A percentile compares a stretch with the other conserved stretches of the same genome.
phyloP scores from a whole-genome alignment of 208 protist genomes.

The Trypanosoma lewisi region DNA sequence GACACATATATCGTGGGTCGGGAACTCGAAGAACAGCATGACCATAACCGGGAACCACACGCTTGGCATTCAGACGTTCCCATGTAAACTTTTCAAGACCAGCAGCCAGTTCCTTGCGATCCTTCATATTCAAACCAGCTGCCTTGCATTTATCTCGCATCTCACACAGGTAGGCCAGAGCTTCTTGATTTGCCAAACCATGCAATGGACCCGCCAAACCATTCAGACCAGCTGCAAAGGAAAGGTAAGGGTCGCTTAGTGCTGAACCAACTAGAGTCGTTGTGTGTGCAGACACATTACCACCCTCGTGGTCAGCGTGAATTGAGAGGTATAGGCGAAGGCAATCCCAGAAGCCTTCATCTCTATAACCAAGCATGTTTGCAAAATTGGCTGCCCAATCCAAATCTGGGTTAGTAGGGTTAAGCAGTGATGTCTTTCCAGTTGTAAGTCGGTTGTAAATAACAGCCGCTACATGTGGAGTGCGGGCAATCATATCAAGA shows the following conservation, averaged over 20 bases:
- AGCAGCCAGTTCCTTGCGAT: slow-evolving; percentile 61
- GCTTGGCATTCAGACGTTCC: slow-evolving; percentile 88
- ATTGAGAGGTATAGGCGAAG: slow-evolving; percentile 98
- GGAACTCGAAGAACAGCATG: slow-evolving; percentile 98
- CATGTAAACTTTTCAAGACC: slow-evolving; percentile 88
- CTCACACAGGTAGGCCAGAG: slow-evolving; percentile 82
- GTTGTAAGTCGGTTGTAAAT: slow-evolving; percentile 90
- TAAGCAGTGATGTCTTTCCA: slow-evolving; percentile 48
- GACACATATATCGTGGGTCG: slow-evolving; percentile 97
- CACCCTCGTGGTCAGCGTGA: slow-evolving; percentile 96
- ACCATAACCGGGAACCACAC: slow-evolving; percentile 95
- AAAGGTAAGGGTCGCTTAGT: slow-evolving; percentile 97
- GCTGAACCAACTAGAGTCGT: slow-evolving; percentile 96
- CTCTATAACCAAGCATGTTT: slow-evolving; percentile 92
- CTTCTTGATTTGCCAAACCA: slow-evolving; percentile 98
- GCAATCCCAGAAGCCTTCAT: slow-evolving; percentile 93
- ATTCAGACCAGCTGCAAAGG: slow-evolving; percentile 92
- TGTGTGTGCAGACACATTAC: slow-evolving; percentile 97
- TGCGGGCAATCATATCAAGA: slow-evolving; percentile 90
- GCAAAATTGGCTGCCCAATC: slow-evolving; percentile 97
- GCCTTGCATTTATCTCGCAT: slow-evolving; percentile 61
- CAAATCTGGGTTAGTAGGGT: slow-evolving; percentile 47
- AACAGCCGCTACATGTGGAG: slow-evolving; percentile 85
- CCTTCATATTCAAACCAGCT: slow-evolving; percentile 42
- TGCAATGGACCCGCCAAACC: slow-evolving; percentile 97